Evolutionary conservation across 1,284 basidiomycete genomes (phyloP).

Genomic region (Sanghuangporus baumii): DNA sequence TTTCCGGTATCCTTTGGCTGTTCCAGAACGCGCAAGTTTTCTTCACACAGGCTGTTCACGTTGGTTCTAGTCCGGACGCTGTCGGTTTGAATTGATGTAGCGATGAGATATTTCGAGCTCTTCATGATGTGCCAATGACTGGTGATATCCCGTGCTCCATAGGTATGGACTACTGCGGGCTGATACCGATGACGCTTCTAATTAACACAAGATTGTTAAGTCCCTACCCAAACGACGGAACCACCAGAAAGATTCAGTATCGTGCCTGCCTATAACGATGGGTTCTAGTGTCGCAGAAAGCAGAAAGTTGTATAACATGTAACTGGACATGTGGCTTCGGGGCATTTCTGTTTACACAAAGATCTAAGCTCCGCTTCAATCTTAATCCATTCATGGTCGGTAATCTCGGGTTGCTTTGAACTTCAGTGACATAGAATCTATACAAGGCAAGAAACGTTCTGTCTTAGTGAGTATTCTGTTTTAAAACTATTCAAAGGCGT

Average conservation of each 20-base stretch:
- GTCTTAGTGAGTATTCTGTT: neutral
- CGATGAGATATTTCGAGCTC: constrained; percentile 1
- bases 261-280: neutral
- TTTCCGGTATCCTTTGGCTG: neutral
- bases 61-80: neutral
- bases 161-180: neutral
- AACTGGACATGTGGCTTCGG: neutral
- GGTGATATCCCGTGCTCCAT: neutral
- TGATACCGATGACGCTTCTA: no score
- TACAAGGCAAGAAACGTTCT: neutral
- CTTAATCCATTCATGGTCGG: neutral
- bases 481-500: neutral
- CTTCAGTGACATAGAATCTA: neutral
- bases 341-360: neutral
- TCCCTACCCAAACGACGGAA: no score
- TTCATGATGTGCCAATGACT: neutral
- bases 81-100: neutral
- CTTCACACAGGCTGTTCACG: neutral
- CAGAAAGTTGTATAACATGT: neutral
- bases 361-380: neutral
- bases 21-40: neutral
- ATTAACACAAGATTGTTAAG: no score
- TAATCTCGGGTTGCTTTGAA: neutral
- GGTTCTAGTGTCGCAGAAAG: neutral
- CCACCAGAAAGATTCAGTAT: no score